A percentile compares a stretch with the other conserved stretches of the same genome.
These are phyloP conservation scores for Diddensiella caesifluorescens DNA, from an alignment of 805 yeast species.

Conservation along the genomic window DNA sequence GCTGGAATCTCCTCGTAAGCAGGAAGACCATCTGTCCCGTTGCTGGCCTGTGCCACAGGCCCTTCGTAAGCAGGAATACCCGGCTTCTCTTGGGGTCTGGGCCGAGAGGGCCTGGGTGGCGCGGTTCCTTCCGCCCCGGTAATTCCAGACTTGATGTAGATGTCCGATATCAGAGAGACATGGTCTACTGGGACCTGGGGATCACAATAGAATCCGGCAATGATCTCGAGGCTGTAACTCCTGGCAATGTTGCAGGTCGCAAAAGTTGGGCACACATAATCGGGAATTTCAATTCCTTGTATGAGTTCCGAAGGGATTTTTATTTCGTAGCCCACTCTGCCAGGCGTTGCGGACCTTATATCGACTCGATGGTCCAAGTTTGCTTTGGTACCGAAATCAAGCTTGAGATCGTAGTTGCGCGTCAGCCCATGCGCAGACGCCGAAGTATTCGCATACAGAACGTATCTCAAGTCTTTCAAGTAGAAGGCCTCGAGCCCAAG, in stretches of 20 bases:
- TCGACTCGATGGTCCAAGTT: conserved; percentile 17
- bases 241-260: conserved; percentile 51
- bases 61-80: neutral
- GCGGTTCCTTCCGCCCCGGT: conserved; percentile 1
- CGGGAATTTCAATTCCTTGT: conserved; percentile 42
- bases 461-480: conserved; percentile 38
- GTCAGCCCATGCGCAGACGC: conserved; percentile 28
- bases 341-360: conserved; percentile 13
- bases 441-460: conserved; percentile 28
- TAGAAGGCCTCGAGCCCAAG: conserved; percentile 27
- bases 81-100: neutral
- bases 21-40: conserved; percentile 13
- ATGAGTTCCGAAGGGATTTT: conserved; percentile 25
- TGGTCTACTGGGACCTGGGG: conserved; percentile 12
- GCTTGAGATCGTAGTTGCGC: conserved; percentile 15
- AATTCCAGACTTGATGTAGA: conserved; percentile 20
- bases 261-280: conserved; percentile 49
- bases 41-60: neutral
- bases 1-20: conserved; percentile 15
- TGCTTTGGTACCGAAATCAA: conserved; percentile 24
- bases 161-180: conserved; percentile 15
- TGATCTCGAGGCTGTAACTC: conserved; percentile 36
- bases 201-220: conserved; percentile 28
- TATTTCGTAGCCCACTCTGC: conserved; percentile 16
- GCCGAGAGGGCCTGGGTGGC: conserved; percentile 2